These are phyloP conservation scores for Biscogniauxia mediterranea DNA, from an alignment of 2,329 filamentous ascomycete species.

Conservation along the genomic window DNA sequence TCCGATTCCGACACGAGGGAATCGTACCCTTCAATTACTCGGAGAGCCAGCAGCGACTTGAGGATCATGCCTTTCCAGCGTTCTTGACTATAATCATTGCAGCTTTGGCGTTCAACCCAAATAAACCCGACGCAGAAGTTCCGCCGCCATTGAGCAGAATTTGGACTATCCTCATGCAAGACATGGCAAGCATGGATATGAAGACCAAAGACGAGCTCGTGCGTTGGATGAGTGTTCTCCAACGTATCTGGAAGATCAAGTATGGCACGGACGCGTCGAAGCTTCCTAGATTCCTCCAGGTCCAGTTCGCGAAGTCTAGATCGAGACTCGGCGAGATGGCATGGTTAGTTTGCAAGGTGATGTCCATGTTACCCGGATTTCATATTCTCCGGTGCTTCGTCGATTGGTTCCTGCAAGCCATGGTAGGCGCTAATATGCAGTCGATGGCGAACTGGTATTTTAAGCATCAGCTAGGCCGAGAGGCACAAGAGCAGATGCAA, in stretches of 20 bases:
- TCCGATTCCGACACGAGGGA: conserved; percentile 8
- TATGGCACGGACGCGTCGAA: not conserved
- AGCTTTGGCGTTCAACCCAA: conserved; percentile 5
- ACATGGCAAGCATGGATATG: not conserved
- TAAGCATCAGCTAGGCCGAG: not conserved
- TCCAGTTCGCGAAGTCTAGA: conserved; percentile 1
- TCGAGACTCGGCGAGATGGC: conserved; percentile 11
- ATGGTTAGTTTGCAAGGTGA: not conserved
- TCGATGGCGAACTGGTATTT: conserved; percentile 8
- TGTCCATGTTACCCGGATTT: not conserved
- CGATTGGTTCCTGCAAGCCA: not conserved
- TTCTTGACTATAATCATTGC: conserved; percentile 13
- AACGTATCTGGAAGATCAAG: conserved; percentile 1
- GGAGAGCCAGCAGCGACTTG: conserved; percentile 7
- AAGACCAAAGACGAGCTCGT: not conserved
- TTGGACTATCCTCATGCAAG: not conserved
- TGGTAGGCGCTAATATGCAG: not conserved
- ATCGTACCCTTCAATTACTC: conserved; percentile 13
- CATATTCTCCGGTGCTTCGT: not conserved
- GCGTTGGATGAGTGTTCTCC: not conserved
- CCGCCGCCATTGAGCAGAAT: not conserved
- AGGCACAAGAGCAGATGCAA: not conserved
- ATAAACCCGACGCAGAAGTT: not conserved
- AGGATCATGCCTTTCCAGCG: not conserved
- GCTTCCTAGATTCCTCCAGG: conserved; percentile 6